Evolutionary conservation across 2,329 filamentous ascomycete species (phyloP).

Genomic region (Fusarium buharicum): DNA sequence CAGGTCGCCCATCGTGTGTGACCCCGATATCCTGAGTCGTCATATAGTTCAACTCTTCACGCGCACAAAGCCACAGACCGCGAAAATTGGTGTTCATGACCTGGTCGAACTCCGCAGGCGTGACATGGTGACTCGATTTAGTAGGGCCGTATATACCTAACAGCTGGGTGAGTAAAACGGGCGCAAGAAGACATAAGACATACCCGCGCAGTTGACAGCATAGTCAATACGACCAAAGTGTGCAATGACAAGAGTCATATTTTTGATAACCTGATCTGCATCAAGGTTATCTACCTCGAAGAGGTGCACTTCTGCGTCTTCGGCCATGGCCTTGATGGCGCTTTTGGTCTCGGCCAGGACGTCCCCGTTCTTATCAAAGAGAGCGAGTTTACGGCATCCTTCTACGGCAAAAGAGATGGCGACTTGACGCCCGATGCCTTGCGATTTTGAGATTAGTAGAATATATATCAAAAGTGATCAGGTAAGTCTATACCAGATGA

Average conservation of each 20-base stretch:
- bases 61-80: slow-evolving; percentile 57
- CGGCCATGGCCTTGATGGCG: slow-evolving; percentile 1
- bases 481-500: slow-evolving; percentile 43
- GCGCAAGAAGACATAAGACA: neutral
- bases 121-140: slow-evolving; percentile 51
- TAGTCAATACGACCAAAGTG: slow-evolving; percentile 58
- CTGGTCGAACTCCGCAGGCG: slow-evolving; percentile 54
- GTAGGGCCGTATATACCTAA: slow-evolving; percentile 53
- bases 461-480: neutral
- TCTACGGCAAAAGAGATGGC: slow-evolving; percentile 57
- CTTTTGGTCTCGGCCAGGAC: slow-evolving; percentile 49
- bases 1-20: slow-evolving; percentile 56
- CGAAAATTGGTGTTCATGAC: slow-evolving; percentile 57
- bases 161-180: neutral
- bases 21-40: slow-evolving; percentile 53
- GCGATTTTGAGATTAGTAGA: neutral
- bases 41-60: slow-evolving; percentile 57
- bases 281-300: slow-evolving; percentile 51
- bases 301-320: slow-evolving; percentile 31
- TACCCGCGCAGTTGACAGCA: slow-evolving; percentile 57
- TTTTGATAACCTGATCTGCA: slow-evolving; percentile 48
- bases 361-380: slow-evolving; percentile 52
- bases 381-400: slow-evolving; percentile 55
- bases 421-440: slow-evolving; percentile 38
- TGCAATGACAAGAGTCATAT: slow-evolving; percentile 48